Conservation (phyloP, 495 filamentous ascomycete species). For the Penicillium robsamsonii region DNA sequence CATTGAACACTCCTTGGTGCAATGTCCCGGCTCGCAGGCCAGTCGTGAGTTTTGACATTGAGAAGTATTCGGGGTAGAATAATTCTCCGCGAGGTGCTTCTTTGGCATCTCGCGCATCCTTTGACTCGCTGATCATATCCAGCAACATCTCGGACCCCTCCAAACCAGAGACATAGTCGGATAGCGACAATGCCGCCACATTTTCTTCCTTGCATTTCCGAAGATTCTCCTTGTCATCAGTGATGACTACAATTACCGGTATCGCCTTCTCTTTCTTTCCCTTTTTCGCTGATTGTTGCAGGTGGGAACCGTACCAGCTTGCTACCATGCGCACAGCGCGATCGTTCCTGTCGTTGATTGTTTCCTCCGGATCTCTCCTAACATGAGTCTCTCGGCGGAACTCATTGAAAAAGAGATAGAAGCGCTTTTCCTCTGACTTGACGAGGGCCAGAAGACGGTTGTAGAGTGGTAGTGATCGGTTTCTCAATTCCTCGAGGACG, state of each 20-base stretch:
- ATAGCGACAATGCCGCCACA: constrained; percentile 62
- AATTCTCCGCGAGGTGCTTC: constrained; percentile 59
- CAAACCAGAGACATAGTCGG: constrained; percentile 77
- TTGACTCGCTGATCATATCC: constrained; percentile 87
- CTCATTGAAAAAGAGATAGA: constrained; percentile 99
- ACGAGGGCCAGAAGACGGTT: constrained; percentile 86
- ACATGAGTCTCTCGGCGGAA: constrained; percentile 92
- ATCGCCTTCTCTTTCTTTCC: constrained; percentile 56
- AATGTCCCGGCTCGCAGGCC: constrained; percentile 80
- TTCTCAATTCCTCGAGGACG: constrained; percentile 91
- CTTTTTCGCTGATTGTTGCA: constrained; percentile 56
- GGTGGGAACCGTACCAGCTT: constrained; percentile 84
- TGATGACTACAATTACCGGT: constrained; percentile 87
- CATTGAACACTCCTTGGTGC: constrained; percentile 92
- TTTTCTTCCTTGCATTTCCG: constrained; percentile 75
- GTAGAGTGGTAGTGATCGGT: constrained; percentile 90
- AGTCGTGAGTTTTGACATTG: constrained; percentile 92
- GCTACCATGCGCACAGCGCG: constrained; percentile 83
- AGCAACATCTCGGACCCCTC: constrained; percentile 80
- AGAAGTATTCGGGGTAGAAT: constrained; percentile 81
- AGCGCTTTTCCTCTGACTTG: constrained; percentile 92
- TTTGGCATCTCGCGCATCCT: constrained; percentile 62
- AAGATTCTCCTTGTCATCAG: constrained; percentile 85
- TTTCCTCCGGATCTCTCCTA: constrained; percentile 68
- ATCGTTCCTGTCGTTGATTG: constrained; percentile 96